A percentile compares a stretch with the other conserved stretches of the same genome.
phyloP scores from a whole-genome alignment of 2,329 filamentous ascomycete species.

The Aspergillus proliferans region DNA sequence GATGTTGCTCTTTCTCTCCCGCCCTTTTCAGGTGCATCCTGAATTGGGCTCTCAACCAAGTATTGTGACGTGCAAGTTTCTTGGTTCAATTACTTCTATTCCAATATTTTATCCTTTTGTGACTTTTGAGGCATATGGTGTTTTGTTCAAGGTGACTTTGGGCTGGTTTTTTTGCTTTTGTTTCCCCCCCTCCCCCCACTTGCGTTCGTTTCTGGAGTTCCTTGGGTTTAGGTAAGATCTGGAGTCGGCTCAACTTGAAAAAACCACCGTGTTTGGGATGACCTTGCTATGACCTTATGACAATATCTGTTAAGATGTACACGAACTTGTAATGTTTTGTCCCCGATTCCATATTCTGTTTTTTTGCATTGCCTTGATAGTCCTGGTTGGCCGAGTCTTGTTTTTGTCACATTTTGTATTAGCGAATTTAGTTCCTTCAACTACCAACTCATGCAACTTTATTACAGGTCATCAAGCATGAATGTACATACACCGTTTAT shows the following conservation, averaged over 20 bases:
- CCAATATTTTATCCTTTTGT: not conserved
- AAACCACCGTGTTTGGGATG: constrained; percentile 23
- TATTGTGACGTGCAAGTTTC: not conserved
- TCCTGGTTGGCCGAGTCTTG: too few relatives aligned
- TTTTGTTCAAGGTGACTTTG: constrained; percentile 2
- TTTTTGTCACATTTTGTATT: too few relatives aligned
- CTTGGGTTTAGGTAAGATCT: constrained; percentile 15
- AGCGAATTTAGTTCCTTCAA: too few relatives aligned
- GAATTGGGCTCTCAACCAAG: not conserved
- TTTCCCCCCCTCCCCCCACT: constrained; percentile 3
- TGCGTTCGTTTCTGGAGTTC: constrained; percentile 21
- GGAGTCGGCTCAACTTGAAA: constrained; percentile 19
- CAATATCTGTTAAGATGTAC: constrained; percentile 33
- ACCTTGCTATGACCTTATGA: constrained; percentile 33
- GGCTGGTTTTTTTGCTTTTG: constrained; percentile 5
- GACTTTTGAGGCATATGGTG: constrained; percentile 1
- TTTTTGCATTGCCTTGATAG: too few relatives aligned
- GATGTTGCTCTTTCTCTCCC: not conserved
- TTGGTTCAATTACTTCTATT: constrained; percentile 2
- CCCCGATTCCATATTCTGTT: not conserved
- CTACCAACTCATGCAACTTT: too few relatives aligned
- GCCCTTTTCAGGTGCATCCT: not conserved
- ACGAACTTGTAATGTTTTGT: constrained; percentile 31
- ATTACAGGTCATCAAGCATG: too few relatives aligned
- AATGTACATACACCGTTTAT: too few relatives aligned